Evolutionary conservation across 345 rosid genomes (phyloP).

Genomic region (Eucalyptus caleyi): DNA sequence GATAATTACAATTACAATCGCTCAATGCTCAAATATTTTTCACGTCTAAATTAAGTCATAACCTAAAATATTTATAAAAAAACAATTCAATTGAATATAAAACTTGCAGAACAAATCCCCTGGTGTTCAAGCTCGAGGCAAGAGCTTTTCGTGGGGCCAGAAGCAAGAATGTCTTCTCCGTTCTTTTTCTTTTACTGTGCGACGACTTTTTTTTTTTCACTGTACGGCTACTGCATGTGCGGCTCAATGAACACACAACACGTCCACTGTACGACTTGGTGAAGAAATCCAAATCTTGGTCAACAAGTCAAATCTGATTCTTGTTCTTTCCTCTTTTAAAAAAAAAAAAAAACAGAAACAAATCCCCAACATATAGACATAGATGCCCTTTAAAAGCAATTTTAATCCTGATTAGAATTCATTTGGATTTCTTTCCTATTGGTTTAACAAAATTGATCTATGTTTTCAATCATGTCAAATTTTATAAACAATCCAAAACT

Average conservation of each 20-base stretch:
- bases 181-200: not conserved
- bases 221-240: not conserved
- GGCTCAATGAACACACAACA: not conserved
- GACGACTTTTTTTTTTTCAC: not conserved
- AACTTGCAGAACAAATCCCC: not conserved
- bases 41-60: not conserved
- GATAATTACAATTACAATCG: too few relatives aligned
- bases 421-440: not conserved
- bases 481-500: too few relatives aligned
- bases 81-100: not conserved
- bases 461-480: accelerated
- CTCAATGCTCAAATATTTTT: too few relatives aligned
- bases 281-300: not conserved
- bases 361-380: not conserved
- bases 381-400: not conserved
- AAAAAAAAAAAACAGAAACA: not conserved
- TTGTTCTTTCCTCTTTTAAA: not conserved
- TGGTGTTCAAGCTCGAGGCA: not conserved
- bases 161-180: not conserved
- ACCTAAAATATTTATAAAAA: too few relatives aligned
- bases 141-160: not conserved
- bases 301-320: not conserved
- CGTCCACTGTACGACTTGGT: not conserved
- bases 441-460: too few relatives aligned
- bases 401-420: not conserved